Conservation (phyloP, 2,329 filamentous ascomycete species). For the Colletotrichum noveboracense region DNA sequence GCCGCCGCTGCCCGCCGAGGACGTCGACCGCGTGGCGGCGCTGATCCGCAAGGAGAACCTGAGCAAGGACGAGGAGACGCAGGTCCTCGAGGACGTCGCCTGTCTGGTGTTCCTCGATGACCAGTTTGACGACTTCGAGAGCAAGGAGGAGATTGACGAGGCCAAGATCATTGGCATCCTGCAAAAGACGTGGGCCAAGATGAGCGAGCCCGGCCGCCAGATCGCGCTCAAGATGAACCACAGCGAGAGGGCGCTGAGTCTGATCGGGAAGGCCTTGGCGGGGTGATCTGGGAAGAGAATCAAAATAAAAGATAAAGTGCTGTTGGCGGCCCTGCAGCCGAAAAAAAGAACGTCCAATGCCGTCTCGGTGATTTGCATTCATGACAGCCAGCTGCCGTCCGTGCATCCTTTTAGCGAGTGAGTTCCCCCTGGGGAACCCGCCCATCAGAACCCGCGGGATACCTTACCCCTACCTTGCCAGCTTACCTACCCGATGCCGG, state of each 20-base stretch:
- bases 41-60: constrained; percentile 82
- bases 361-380: not conserved
- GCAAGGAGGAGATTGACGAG: constrained; percentile 68
- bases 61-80: constrained; percentile 64
- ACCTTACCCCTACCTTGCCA: not conserved
- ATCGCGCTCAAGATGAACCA: constrained; percentile 71
- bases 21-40: constrained; percentile 67
- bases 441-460: not conserved
- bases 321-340: not conserved
- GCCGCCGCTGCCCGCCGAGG: constrained; percentile 47
- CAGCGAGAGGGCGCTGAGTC: constrained; percentile 63
- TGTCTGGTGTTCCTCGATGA: constrained; percentile 89
- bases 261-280: constrained; percentile 68
- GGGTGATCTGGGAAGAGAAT: not conserved
- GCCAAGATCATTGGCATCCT: constrained; percentile 77
- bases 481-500: not conserved
- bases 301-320: not conserved
- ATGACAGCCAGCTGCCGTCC: not conserved
- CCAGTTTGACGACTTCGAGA: constrained; percentile 82
- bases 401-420: constrained; percentile 10
- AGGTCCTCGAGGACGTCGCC: constrained; percentile 83
- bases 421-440: not conserved
- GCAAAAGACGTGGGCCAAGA: constrained; percentile 78
- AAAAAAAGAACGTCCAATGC: not conserved
- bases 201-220: constrained; percentile 66